Base-by-base conservation (phyloP, 108 stramenopile species). In the Fragilariopsis cylindrus region DNA sequence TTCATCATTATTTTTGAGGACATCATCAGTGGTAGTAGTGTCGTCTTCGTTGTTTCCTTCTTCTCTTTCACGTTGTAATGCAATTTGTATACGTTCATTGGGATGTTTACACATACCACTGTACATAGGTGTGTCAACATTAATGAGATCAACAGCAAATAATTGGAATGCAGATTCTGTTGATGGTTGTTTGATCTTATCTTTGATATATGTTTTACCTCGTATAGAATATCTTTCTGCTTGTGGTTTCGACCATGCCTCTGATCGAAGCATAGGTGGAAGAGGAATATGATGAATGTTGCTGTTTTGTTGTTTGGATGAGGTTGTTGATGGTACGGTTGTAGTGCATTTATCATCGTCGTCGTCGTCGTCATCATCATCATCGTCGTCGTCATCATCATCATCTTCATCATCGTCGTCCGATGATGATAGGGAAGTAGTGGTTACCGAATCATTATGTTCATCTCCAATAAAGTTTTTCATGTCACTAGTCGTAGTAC, bases 51-150 rank as follows among this genome's bases (percentile, higher is more conserved):
- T 57, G 15, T 68, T 19, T 2, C 84, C 87, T 9, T 73, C 79
- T 13, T 76, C 76, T 47, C 58, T 57, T 52, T 86, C 87, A 18
- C 81, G 67, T 56, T 73, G 56, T 30, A 91, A 69, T 3, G 95
- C 95, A 57, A 74, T 45, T 72, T 96, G 92, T 15, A 97, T 86
- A 8, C 96, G 89, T 65, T 97, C 94, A 3, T 75, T 78, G 1
- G 94, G 94, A 65, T 96, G 94, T 30, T 65, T 73, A 66, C 94
- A 95, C 72, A 97, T 83, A 41, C 96, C 93, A 47, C 78, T 82
- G 71, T 81, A 76, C 21, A 92, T 82, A 15, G 89, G 87, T 6
- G 65, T 69, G 9, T 82, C 77, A 2, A 77, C 65, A 75, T 94
- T 84, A 7, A 97, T 81, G 53, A 97, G 30, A 76, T 97, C 97